A percentile compares a stretch with the other conserved stretches of the same genome.
These are phyloP conservation scores for Hibiscus tridactylites DNA, from an alignment of 345 rosid species.

Conservation along the genomic window DNA sequence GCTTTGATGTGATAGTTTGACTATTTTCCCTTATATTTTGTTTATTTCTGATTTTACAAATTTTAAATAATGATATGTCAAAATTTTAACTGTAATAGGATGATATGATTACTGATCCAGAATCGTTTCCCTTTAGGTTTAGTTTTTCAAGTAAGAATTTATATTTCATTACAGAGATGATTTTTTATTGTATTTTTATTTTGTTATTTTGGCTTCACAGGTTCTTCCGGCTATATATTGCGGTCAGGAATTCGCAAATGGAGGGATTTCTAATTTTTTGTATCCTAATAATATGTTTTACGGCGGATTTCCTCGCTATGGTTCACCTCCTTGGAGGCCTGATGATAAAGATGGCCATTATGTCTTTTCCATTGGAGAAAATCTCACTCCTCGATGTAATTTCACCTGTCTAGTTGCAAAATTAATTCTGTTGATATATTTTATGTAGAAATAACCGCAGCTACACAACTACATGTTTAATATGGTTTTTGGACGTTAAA, in stretches of 20 bases:
- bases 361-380: slow-evolving; percentile 56
- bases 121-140: background rate
- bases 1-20: background rate
- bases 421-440: too few species aligned
- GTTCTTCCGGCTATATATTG: slow-evolving; percentile 47
- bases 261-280: slow-evolving; percentile 34
- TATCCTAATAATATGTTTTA: slow-evolving; percentile 39
- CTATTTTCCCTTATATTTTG: background rate
- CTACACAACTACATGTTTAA: background rate
- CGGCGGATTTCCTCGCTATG: slow-evolving; percentile 30
- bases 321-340: slow-evolving; percentile 76
- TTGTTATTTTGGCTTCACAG: slow-evolving; percentile 17
- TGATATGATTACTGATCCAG: background rate
- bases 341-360: slow-evolving; percentile 83
- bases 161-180: background rate
- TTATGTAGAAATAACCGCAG: too few species aligned
- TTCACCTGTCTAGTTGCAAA: background rate
- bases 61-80: background rate
- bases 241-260: slow-evolving; percentile 47
- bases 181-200: background rate
- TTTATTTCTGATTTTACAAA: background rate
- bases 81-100: too few species aligned
- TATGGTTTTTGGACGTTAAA: too few species aligned
- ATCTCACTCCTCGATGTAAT: slow-evolving; percentile 61
- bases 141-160: background rate